These are phyloP conservation scores for Pachysandra terminalis DNA, from an alignment of 164 flowering plant species.

Conservation along the genomic window DNA sequence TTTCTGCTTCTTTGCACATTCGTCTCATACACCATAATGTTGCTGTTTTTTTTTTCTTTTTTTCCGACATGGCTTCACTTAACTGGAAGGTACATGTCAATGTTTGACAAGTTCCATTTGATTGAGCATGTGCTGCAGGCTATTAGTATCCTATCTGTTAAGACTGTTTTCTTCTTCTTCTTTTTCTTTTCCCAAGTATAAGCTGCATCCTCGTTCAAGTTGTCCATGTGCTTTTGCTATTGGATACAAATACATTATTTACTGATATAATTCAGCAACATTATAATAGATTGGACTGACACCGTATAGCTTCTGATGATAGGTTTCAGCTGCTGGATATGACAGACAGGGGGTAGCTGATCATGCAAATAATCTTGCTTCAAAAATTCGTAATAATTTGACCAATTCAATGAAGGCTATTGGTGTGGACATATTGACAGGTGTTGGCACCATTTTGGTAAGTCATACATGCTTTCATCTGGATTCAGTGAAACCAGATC, in stretches of 20 bases:
- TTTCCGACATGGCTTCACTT: neutral
- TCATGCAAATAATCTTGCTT: slow-evolving; percentile 93
- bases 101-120: neutral
- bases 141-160: neutral
- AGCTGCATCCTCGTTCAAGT: neutral
- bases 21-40: too few relatives aligned
- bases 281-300: neutral
- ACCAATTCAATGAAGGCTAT: slow-evolving; percentile 97
- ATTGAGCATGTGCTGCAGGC: neutral
- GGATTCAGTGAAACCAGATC: neutral
- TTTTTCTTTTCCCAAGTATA: neutral
- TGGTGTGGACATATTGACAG: slow-evolving; percentile 96
- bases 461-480: slow-evolving; percentile 17
- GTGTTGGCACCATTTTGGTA: slow-evolving; percentile 82
- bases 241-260: neutral
- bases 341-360: slow-evolving; percentile 97
- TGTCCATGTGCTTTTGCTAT: neutral
- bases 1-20: neutral
- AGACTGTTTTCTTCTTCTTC: neutral
- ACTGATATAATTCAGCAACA: neutral
- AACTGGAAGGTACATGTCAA: neutral
- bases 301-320: slow-evolving; percentile 12
- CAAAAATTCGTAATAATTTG: slow-evolving; percentile 82
- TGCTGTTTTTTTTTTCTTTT: too few relatives aligned
- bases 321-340: slow-evolving; percentile 91